Evolutionary conservation across 208 protist genomes (phyloP).

Genomic region (Crithidia acanthocephali): DNA sequence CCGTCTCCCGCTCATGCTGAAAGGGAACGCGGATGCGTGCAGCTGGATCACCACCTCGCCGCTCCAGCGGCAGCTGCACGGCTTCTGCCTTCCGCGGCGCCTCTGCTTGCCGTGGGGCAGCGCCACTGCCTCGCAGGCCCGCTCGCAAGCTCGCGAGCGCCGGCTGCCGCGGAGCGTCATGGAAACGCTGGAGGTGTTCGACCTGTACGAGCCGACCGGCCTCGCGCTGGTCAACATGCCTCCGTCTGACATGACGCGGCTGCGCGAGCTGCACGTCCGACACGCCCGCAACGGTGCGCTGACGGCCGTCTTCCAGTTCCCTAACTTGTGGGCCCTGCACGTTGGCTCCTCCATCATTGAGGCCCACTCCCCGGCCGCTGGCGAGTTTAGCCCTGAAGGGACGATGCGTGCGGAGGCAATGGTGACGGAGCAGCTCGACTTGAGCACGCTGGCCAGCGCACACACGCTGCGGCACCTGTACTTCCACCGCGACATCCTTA

Average conservation of each 20-base stretch:
- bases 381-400: not conserved
- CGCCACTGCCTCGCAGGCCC: not conserved
- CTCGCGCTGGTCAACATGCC: not conserved
- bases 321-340: not conserved
- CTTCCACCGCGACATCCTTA: not conserved
- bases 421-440: not conserved
- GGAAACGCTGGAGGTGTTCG: not conserved
- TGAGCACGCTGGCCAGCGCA: not conserved
- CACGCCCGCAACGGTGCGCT: not conserved
- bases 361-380: not conserved
- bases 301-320: not conserved
- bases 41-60: not conserved
- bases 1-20: slow-evolving; percentile 2
- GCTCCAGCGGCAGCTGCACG: not conserved
- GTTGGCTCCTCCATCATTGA: not conserved
- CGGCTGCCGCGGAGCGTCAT: not conserved
- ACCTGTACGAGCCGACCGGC: not conserved
- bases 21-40: not conserved
- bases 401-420: not conserved
- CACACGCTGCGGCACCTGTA: not conserved
- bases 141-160: not conserved
- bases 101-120: not conserved
- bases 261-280: slow-evolving; percentile 5
- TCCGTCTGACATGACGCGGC: not conserved
- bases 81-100: not conserved